Evolutionary conservation across 2,329 filamentous ascomycete species (phyloP), one percentile per base, ranked within the genome.

Genomic region (Akanthomyces uredinophilus): DNA sequence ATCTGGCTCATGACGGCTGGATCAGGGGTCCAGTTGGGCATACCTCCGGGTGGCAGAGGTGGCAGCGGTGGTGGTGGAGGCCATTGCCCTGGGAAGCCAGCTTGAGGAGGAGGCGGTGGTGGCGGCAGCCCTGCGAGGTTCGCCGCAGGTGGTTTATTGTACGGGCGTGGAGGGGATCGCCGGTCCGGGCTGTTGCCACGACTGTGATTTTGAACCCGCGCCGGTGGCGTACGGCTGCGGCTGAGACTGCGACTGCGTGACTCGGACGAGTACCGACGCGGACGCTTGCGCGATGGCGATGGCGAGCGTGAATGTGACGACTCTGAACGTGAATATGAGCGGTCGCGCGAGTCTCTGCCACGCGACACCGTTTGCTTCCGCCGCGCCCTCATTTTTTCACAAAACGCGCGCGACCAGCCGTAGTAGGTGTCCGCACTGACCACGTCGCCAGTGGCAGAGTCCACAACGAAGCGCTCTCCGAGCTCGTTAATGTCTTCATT

Each of bases 361-460:
- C 20, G 11, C 20, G 18, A 18, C 69, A 68, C 50, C 54, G 64
- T 5, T 66, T 67, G n/a, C 66, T 64, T 5, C 64, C 66, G 5
- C 64, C 61, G 54, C 63, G 67, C 67, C 61, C 88, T 91, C 89
- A 95, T 95, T 70, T 89, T 90, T 66, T 91, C 81, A 71, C 91
- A 96, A 67, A 96, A 95, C 1, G 79, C 79, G 44, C 84, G 83
- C 5, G 91, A 94, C 92, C 92, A 96, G 64, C 92, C 92, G 71
- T 96, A 96, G 72, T 96, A 96, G 1, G 89, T 91, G 65, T 91
- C 87, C 1, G 87, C 87, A 7, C 81, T 80, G 7, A 87, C 71
- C 2, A 87, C 75, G 3, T 89, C 84, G 0, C 87, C 87, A 0
- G 84, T 88, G n/a, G 84, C 76, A 66, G 88, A 85, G 67, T 92